Base-by-base conservation (phyloP, 2,329 filamentous ascomycete species). In the Fusarium sp. region DNA sequence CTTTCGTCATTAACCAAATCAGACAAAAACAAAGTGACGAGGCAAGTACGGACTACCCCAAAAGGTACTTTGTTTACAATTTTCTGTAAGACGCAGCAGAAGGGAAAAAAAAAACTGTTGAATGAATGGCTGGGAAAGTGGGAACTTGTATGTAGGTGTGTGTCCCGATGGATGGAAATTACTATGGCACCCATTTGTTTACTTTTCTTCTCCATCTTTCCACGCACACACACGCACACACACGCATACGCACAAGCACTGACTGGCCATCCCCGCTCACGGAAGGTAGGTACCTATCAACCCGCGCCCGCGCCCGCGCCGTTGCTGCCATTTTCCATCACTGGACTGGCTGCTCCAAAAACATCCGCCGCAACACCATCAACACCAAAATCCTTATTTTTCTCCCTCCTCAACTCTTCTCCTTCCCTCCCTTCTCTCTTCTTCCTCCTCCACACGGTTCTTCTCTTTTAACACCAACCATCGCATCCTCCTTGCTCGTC, bases 171-270 rank as follows among this genome's bases (percentile, higher is more conserved):
- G 46, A 51, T 51, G 27, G 46, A 64, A 60, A 46, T 57, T 51
- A 20, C n/a, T 57, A 62, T 62, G 60, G n/a, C 36, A 27, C 29
- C 49, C 29, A 61, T 76, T 77, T 77, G 75, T 77, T 77, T 77
- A 77, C 75, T 74, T 73, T 64, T 68, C 71, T 66, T 67, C 64
- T 62, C 62, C 58, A 67, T 55, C 62, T 64, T 70, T 36, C 46
- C 36, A 42, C 46, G 29, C 46, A 61, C 60, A 35, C 68, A 53
- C 56, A 49, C 49, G 49, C 61, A 60, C 49, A 31, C 24, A 49
- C 51, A 65, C 71, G 46, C 64, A 70, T 67, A 64, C 67, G 60
- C 40, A 31, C 46, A 20, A 29, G 63, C 62, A 55, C 55, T 62
- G 63, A 31, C 61, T 14, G 62, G 33, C 10, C 42, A 22, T 46